Base-by-base conservation (phyloP, 164 flowering plant genomes). In the Echeveria elegans region DNA sequence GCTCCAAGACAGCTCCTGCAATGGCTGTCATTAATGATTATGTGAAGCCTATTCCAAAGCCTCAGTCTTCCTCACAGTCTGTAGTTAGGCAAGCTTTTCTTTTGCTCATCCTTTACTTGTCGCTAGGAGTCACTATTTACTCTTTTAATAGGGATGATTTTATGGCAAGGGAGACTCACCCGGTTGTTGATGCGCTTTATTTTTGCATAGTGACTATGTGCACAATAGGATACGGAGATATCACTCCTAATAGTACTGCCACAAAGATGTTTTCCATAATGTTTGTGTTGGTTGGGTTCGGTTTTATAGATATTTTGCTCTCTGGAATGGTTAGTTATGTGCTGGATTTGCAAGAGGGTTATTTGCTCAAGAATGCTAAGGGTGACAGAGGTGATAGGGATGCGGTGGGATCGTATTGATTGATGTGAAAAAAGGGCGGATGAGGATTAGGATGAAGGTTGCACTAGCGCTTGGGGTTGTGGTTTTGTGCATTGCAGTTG, bases 161-260 rank as follows among this genome's bases (percentile, higher is more conserved):
- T 71, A 11, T 71, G 0, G 95, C 75, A 0, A 56, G 0, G 0
- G 84, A 88, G 75, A 94, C 98, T 1, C 92, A 89, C 66, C 92
- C 96, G 4, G 83, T 88, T 9, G 96, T 94, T 15, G 98, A 94
- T 76, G 98, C 95, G 3, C 76, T 94, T 47, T 94, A 94, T 67
- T 94, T 94, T 64, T 94, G 97, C 72, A 89, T 94, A 67, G 98
- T 94, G 58, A 94, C 98, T 19, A 90, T 93, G 97, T 93, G 98
- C 74, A 93, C 98, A 0, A 93, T 93, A 72, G 97, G 98, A 6
- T 93, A 93, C 68, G 98, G 98, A 12, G 98, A 94, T 69, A 94
- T 94, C 19, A 88, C 93, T 19, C 97, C 97, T 0, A 73, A 70
- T 58, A 80, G 80, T 48, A 69, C 85, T 1, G 28, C 82, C 0